Conservation (phyloP, 257 asterid genomes). For the Salvia splendens region DNA sequence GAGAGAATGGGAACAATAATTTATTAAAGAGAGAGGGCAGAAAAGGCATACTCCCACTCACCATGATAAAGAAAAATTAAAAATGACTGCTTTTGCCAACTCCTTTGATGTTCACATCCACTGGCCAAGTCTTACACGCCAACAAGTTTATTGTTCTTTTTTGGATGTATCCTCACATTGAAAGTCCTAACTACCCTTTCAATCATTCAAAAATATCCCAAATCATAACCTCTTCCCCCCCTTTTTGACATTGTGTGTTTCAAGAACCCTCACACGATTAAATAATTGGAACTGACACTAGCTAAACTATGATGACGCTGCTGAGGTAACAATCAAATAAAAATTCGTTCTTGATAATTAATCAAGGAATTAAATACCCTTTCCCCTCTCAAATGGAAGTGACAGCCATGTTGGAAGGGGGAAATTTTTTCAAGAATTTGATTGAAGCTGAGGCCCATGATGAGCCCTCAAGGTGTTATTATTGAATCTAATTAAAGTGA, state of each 20-base stretch:
- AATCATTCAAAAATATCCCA: constrained; percentile 21
- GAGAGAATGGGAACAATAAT: constrained; percentile 32
- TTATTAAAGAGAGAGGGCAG: constrained; percentile 34
- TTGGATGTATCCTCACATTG: constrained; percentile 32
- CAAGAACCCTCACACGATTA: constrained; percentile 10
- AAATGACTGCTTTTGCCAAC: constrained; percentile 44
- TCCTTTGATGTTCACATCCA: constrained; percentile 49
- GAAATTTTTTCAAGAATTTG: constrained; percentile 15
- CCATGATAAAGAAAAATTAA: constrained; percentile 24
- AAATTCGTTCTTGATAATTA: no score
- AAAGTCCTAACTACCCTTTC: constrained; percentile 40
- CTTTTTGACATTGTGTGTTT: constrained; percentile 1
- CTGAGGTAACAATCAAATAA: no score
- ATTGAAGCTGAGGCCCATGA: constrained; percentile 47
- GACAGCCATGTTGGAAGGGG: background rate
- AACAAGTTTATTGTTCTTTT: constrained; percentile 39
- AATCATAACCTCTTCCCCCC: background rate
- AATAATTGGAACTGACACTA: constrained; percentile 1
- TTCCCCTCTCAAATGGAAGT: background rate
- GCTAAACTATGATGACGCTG: no score
- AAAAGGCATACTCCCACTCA: constrained; percentile 45
- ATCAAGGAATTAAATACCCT: background rate
- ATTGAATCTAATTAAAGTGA: constrained; percentile 36
- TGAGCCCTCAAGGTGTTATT: constrained; percentile 58
- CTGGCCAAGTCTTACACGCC: constrained; percentile 59